Base-by-base conservation (phyloP, 1,284 basidiomycete species). In the Moesziomyces sp. region DNA sequence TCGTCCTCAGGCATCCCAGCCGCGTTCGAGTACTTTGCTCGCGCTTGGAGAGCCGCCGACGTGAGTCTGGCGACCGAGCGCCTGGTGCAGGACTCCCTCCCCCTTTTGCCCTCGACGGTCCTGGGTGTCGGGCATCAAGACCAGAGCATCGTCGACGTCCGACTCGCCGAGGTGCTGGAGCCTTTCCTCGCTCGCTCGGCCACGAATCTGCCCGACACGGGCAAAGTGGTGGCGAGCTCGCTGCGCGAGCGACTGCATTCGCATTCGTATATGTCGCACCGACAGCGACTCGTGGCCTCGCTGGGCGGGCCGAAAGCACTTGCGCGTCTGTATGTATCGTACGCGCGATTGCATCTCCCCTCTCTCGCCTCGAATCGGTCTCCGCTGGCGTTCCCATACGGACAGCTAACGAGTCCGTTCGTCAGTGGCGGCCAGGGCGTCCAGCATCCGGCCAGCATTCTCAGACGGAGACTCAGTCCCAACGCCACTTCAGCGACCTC, bases 21-120 rank as follows among this genome's bases (percentile, higher is more conserved):
- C 11, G 74, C 73, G 0, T 79, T 79, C 21, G 77, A 79, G 49
- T 75, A 77, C 51, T 79, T 77, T 49, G 63, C 63, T 2, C 55
- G 77, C 34, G 61, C 75, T 26, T 79, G 77, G 77, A 52, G 76
- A 14, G 57, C 54, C 5, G 77, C 75, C 5, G 73, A 79, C 19
- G 58, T 79, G 38, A 68, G 76, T 18, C 40, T 73, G 46, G 77
- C 77, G 16, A 76, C 72, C 7, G 67, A 75, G 47, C 62, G 67
- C 5, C 66, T 79, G 4, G 77, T 77, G 6, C 58, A 76, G 13
- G 70, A 79, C 50, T 79, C 70, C 38, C 47, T 79, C 28, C 77
- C 77, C 2, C 34, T 75, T 44, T 54, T 74, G 5, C 64, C 56
- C 9, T 44, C 63, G 16, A 46, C 53, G 0, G 10, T 44, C 11